Conservation (phyloP, 305 asterid genomes). For the Coffea humblotiana region DNA sequence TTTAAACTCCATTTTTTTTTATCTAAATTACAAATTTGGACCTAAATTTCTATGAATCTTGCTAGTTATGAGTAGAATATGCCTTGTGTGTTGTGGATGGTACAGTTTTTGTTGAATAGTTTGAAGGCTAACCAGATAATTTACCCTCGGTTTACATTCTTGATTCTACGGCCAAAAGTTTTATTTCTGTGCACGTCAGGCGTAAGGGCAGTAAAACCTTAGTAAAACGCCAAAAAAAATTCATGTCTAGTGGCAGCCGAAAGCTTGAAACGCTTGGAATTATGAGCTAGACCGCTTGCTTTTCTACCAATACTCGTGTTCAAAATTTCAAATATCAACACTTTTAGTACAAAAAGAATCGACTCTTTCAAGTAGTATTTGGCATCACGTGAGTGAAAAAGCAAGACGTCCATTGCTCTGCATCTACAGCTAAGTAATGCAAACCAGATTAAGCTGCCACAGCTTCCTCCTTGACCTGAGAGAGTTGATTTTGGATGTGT, state of each 20-base stretch:
- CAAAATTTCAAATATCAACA: neutral
- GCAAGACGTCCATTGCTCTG: neutral
- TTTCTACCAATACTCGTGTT: neutral
- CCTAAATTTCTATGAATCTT: too few species aligned
- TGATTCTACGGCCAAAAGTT: too few species aligned
- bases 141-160: too few species aligned
- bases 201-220: neutral
- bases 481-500: constrained; percentile 87
- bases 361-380: neutral
- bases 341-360: neutral
- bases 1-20: too few species aligned
- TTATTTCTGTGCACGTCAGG: neutral
- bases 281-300: neutral
- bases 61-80: too few species aligned
- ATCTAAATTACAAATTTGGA: too few species aligned
- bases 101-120: too few species aligned
- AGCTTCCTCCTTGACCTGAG: constrained; percentile 63
- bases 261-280: neutral
- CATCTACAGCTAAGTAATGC: neutral
- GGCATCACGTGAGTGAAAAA: neutral
- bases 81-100: too few species aligned
- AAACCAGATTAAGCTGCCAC: constrained; percentile 52
- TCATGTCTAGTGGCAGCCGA: neutral
- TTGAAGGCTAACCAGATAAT: too few species aligned
- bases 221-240: neutral